phyloP scores from a whole-genome alignment of 1,139 yeast species.

The Debaryomyces nepalensis region DNA sequence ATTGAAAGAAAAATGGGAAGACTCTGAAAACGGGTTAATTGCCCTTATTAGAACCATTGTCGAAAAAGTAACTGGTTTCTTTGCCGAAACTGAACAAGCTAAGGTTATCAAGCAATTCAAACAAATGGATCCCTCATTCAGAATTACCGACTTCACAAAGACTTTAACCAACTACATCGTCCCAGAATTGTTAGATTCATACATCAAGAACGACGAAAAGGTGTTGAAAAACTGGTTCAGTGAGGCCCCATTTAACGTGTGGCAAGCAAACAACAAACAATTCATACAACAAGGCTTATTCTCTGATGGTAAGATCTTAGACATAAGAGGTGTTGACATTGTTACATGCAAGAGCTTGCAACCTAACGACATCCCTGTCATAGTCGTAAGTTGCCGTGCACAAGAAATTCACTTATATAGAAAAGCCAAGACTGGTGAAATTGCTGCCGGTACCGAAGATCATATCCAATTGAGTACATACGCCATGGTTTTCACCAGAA shows the following conservation, averaged over 20 bases:
- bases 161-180: conserved; percentile 91
- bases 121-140: conserved; percentile 88
- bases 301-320: conserved; percentile 90
- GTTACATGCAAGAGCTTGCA: conserved; percentile 86
- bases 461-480: conserved; percentile 91
- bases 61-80: conserved; percentile 82
- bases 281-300: conserved; percentile 89
- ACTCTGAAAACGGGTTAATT: conserved; percentile 90
- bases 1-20: conserved; percentile 82
- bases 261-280: conserved; percentile 93
- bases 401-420: conserved; percentile 93
- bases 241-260: conserved; percentile 95
- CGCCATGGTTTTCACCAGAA: conserved; percentile 93
- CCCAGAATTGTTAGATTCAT: conserved; percentile 95
- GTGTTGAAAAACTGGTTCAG: conserved; percentile 89
- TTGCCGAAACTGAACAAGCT: conserved; percentile 96
- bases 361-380: conserved; percentile 91
- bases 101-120: conserved; percentile 85
- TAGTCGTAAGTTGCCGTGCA: conserved; percentile 94
- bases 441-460: conserved; percentile 96
- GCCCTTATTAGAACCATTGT: conserved; percentile 78
- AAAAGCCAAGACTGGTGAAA: conserved; percentile 88
- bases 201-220: conserved; percentile 86
- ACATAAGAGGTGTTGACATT: conserved; percentile 93
- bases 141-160: conserved; percentile 75